Evolutionary conservation across 2,329 filamentous ascomycete species (phyloP), one percentile per base, ranked within the genome.

Genomic region (Pseudogymnoascus pannorum): DNA sequence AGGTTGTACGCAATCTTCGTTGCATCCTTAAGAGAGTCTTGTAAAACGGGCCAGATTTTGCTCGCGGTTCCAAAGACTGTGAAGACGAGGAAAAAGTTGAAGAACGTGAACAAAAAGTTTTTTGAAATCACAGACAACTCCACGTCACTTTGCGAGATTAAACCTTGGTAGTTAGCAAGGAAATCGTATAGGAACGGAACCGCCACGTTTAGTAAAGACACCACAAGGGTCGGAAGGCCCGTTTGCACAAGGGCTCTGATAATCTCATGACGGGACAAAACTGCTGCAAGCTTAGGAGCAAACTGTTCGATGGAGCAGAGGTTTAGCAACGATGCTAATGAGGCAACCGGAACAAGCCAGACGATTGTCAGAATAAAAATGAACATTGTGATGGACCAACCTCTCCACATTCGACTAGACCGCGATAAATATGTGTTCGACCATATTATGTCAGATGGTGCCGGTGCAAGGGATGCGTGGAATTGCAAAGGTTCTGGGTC

Each of bases 101-200:
- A 97, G 75, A 99, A 99, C 8, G 89, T 92, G 73, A 99, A 99
- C 80, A 97, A 96, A 77, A 97, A 99, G 75, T 97, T 99, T 77
- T 99, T 99, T 60, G 91, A 96, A 66, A 99, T 93, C 48, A 95
- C 81, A 0, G 94, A 97, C 5, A 99, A 81, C 74, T 97, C 94
- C 20, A 99, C 87, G 64, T 99, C 94, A 48, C 91, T 91, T 68
- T 92, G 90, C 0, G 94, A 97, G 59, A 96, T 91, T 87, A 95
- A 95, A 57, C 94, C 94, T 77, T 99, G 94, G 59, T 85, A 82
- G 72, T 92, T 92, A 2, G 93, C 91, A 9, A 99, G 82, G 78
- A 87, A 97, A 68, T 96, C 92, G 76, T 99, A 99, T 0, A 99
- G 78, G 71, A 96, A 97, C 0, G 94, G 95, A 1, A 97, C 92